Evolutionary conservation across 2,329 filamentous ascomycete genomes (phyloP).

Genomic region (Ophiobolus disseminans): DNA sequence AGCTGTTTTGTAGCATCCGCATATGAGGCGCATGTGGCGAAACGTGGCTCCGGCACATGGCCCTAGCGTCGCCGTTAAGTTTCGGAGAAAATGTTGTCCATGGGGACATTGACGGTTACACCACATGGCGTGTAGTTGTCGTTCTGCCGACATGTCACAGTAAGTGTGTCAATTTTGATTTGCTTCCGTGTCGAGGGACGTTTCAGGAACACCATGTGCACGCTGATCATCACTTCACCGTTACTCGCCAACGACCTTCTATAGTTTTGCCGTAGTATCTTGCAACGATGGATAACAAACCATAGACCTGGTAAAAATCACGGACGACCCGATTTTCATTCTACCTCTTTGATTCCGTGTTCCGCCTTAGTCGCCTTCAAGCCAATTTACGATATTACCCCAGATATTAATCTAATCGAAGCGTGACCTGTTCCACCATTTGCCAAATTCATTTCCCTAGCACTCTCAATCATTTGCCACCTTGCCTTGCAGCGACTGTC

Average conservation of each 20-base stretch:
- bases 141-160: no score
- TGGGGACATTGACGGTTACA: no score
- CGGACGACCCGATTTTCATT: conserved; percentile 11
- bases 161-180: no score
- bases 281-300: conserved; percentile 1
- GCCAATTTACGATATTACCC: conserved; percentile 36
- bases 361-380: conserved; percentile 20
- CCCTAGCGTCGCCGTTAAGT: no score
- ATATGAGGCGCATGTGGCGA: no score
- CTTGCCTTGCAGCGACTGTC: conserved; percentile 1
- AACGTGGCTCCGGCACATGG: no score
- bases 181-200: no score
- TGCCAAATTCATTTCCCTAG: conserved; percentile 11
- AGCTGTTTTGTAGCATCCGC: no score
- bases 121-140: no score
- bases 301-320: neutral
- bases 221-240: neutral
- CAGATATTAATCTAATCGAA: conserved; percentile 44
- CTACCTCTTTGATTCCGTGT: conserved; percentile 11
- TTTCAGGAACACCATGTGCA: no score
- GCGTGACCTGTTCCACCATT: conserved; percentile 22
- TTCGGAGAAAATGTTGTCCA: no score
- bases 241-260: neutral
- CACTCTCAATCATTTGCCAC: neutral
- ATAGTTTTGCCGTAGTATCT: neutral